phyloP scores from a whole-genome alignment of 2,329 filamentous ascomycete species.

The Xylaria sp. region DNA sequence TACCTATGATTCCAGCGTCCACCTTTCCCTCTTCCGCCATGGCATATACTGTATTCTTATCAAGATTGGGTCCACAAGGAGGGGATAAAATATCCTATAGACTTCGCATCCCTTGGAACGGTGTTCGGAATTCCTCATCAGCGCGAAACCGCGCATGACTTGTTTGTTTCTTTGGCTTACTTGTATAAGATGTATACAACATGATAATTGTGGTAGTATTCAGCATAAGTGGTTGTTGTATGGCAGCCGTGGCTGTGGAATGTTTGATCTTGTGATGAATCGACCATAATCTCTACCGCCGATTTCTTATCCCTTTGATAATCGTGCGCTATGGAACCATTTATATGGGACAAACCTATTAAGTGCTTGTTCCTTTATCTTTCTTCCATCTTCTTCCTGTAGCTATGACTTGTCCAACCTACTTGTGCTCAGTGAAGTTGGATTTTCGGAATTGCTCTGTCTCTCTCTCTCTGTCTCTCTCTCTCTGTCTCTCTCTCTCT shows the following conservation, averaged over 20 bases:
- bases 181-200: slow-evolving; percentile 25
- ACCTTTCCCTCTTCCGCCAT: neutral
- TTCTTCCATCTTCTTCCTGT: too few species aligned
- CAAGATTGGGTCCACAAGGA: slow-evolving; percentile 3
- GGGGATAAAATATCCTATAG: slow-evolving; percentile 10
- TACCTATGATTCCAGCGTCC: neutral
- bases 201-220: neutral
- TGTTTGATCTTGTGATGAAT: neutral
- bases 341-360: neutral
- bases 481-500: too few species aligned
- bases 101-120: slow-evolving; percentile 9
- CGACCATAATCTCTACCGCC: neutral
- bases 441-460: too few species aligned
- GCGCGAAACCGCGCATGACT: slow-evolving; percentile 11
- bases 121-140: slow-evolving; percentile 19
- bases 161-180: slow-evolving; percentile 10
- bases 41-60: slow-evolving; percentile 20
- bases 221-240: neutral
- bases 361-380: too few species aligned
- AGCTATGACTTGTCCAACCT: too few species aligned
- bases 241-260: neutral
- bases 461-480: too few species aligned
- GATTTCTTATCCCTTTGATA: neutral
- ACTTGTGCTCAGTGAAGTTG: too few species aligned
- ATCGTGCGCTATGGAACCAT: neutral